phyloP scores from a whole-genome alignment of 306 rosid species.

The Betula pendula region DNA sequence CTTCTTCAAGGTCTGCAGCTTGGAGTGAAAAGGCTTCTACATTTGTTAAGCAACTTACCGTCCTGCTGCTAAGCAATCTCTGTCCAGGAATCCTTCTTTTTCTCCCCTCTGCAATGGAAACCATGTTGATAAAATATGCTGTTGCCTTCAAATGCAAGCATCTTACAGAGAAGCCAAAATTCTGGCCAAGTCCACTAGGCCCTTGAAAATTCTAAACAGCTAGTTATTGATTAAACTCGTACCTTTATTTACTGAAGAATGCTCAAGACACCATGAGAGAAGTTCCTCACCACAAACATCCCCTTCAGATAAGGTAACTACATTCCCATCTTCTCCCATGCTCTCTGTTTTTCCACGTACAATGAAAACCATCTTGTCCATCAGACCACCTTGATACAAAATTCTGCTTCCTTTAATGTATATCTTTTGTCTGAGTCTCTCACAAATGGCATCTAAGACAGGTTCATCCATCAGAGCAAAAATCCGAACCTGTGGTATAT shows the following conservation, averaged over 20 bases:
- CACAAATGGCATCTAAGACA: slow-evolving; percentile 73
- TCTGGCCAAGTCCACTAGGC: not conserved
- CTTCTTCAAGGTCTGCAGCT: slow-evolving; percentile 80
- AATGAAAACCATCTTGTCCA: slow-evolving; percentile 86
- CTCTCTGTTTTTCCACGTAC: slow-evolving; percentile 83
- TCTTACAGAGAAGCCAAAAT: not conserved
- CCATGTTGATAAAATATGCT: not conserved
- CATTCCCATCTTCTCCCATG: slow-evolving; percentile 60
- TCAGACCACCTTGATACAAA: slow-evolving; percentile 51
- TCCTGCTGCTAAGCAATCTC: slow-evolving; percentile 65
- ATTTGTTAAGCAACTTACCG: slow-evolving; percentile 64
- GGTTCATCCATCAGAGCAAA: slow-evolving; percentile 76
- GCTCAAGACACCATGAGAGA: slow-evolving; percentile 85
- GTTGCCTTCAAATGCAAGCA: not conserved
- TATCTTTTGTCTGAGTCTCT: slow-evolving; percentile 70
- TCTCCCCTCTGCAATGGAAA: slow-evolving; percentile 47
- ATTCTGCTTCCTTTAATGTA: slow-evolving; percentile 78
- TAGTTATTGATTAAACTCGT: slow-evolving; percentile 7
- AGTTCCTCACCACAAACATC: slow-evolving; percentile 92
- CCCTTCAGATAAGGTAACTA: slow-evolving; percentile 62
- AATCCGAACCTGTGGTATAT: slow-evolving; percentile 60
- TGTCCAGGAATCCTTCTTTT: slow-evolving; percentile 62
- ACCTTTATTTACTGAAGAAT: slow-evolving; percentile 72
- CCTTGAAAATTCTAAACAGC: not conserved
- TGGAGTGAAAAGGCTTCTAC: slow-evolving; percentile 85